Conservation (phyloP, 1,284 basidiomycete genomes). For the Ceratobasidium sp. region DNA sequence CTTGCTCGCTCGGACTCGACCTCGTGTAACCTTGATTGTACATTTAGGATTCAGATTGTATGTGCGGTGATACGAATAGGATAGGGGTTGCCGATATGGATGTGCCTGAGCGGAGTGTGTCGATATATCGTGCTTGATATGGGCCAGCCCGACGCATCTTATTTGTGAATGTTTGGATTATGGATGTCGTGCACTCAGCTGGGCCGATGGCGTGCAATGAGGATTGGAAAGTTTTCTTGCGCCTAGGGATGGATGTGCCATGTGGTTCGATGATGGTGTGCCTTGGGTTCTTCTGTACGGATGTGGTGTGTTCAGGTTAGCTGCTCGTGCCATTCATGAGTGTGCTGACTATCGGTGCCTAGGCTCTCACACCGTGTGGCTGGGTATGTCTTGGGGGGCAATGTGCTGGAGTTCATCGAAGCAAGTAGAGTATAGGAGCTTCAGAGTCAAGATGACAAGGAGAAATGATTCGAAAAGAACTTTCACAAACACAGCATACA, state of each 20-base stretch:
- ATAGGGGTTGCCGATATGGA: background rate
- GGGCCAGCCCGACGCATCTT: background rate
- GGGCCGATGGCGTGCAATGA: background rate
- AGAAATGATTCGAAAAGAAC: too few species aligned
- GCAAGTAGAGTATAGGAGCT: background rate
- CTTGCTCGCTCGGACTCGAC: background rate
- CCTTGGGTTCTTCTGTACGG: background rate
- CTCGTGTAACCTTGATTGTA: background rate
- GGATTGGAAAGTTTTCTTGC: background rate
- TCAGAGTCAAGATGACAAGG: background rate
- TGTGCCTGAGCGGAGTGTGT: background rate
- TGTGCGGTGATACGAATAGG: slow-evolving; percentile 16
- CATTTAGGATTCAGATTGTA: background rate
- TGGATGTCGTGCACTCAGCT: background rate
- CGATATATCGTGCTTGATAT: background rate
- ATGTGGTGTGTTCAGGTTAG: background rate
- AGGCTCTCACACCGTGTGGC: background rate
- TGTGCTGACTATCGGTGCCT: background rate
- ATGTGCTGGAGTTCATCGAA: background rate
- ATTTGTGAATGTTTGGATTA: background rate
- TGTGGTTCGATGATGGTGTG: background rate
- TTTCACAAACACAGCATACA: background rate
- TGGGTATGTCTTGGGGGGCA: background rate
- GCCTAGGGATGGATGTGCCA: background rate
- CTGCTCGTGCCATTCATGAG: background rate